Conservation (phyloP, 2,329 filamentous ascomycete species). For the Emmonsiellopsis sp. region DNA sequence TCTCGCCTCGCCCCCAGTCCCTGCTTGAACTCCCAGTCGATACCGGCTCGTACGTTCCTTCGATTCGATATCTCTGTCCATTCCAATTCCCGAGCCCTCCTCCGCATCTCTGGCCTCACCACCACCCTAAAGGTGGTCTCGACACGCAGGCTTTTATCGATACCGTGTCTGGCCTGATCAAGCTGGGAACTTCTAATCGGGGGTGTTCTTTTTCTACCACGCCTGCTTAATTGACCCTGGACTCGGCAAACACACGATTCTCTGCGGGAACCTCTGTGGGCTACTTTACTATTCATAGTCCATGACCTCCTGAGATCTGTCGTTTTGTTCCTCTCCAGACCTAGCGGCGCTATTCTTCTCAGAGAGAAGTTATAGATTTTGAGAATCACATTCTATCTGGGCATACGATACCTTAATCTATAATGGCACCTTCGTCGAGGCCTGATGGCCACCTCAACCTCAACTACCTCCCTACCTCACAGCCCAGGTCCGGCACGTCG, state of each 20-base stretch:
- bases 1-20: neutral
- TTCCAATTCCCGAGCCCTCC: neutral
- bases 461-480: conserved; percentile 63
- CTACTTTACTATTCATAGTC: neutral
- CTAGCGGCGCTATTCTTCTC: conserved; percentile 3
- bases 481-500: conserved; percentile 68
- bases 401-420: conserved; percentile 52
- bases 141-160: neutral
- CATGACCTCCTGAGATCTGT: neutral
- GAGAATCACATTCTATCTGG: neutral
- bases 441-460: conserved; percentile 75
- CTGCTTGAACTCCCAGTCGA: neutral
- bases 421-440: conserved; percentile 80
- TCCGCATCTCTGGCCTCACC: neutral
- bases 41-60: conserved; percentile 1
- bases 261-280: neutral
- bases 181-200: neutral
- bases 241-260: neutral
- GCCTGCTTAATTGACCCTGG: neutral
- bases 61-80: neutral
- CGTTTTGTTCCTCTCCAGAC: neutral
- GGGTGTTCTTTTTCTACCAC: neutral
- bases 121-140: neutral
- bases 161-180: neutral
- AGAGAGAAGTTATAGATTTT: conserved; percentile 4